phyloP scores from a whole-genome alignment of 768 basidiomycete genomes.

The Postia placenta region DNA sequence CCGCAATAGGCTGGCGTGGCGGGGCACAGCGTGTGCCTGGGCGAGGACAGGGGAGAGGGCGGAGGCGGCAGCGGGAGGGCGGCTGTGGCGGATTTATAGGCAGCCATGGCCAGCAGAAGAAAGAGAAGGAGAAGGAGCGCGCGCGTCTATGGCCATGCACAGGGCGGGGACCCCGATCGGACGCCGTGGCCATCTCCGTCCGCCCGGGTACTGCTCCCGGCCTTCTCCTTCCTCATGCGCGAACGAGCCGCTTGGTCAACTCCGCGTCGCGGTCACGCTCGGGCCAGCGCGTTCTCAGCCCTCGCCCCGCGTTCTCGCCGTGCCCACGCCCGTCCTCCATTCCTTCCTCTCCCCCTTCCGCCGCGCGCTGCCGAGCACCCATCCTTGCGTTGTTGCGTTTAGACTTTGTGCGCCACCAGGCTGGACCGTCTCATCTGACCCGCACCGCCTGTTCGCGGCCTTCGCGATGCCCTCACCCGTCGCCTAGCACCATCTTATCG shows the following conservation, averaged over 20 bases:
- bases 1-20: background rate
- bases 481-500: background rate
- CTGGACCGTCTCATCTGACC: slow-evolving; percentile 4
- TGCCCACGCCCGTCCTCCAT: background rate
- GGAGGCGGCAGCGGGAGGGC: background rate
- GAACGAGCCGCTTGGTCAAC: background rate
- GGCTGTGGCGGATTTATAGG: slow-evolving; percentile 5
- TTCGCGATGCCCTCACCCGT: background rate
- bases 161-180: background rate
- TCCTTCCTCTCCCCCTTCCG: too few relatives aligned
- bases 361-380: too few relatives aligned
- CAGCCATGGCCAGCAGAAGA: background rate
- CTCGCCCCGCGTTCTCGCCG: slow-evolving; percentile 1
- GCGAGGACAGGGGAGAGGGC: background rate
- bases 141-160: background rate
- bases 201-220: background rate
- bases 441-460: background rate
- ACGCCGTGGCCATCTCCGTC: background rate
- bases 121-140: background rate
- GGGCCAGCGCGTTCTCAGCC: background rate
- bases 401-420: slow-evolving; percentile 1
- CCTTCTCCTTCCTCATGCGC: background rate
- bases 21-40: background rate
- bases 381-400: too few relatives aligned
- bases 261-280: background rate